phyloP scores from a whole-genome alignment of 1,284 basidiomycete species.

The Marasmius tenuissimus region DNA sequence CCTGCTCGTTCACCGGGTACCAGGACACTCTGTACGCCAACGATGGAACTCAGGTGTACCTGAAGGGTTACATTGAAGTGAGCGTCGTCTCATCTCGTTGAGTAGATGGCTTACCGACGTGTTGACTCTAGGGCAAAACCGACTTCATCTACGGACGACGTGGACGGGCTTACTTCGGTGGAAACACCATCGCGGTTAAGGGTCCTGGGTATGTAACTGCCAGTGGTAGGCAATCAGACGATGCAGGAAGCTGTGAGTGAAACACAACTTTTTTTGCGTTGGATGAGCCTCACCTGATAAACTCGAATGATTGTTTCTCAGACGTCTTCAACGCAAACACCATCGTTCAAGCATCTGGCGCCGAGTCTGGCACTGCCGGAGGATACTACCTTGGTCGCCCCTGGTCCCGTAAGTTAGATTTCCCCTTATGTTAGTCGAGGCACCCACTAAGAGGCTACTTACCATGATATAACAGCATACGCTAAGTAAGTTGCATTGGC shows the following conservation, averaged over 20 bases:
- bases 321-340: slow-evolving; percentile 50
- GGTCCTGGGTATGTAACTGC: slow-evolving; percentile 52
- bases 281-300: neutral
- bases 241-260: slow-evolving; percentile 45
- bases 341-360: slow-evolving; percentile 45
- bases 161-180: slow-evolving; percentile 45
- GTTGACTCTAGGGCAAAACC: slow-evolving; percentile 45
- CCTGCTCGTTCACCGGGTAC: slow-evolving; percentile 1
- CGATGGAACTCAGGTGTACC: slow-evolving; percentile 42
- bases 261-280: neutral
- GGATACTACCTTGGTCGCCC: slow-evolving; percentile 50
- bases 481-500: slow-evolving; percentile 30
- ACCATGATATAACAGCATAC: neutral
- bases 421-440: no score
- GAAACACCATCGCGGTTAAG: slow-evolving; percentile 42
- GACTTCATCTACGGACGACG: slow-evolving; percentile 55
- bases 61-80: slow-evolving; percentile 67
- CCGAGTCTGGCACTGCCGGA: slow-evolving; percentile 34
- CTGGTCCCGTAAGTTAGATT: slow-evolving; percentile 29
- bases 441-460: neutral
- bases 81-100: slow-evolving; percentile 2
- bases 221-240: slow-evolving; percentile 46
- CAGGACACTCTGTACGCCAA: slow-evolving; percentile 33
- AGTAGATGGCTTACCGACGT: neutral
- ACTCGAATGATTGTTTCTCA: slow-evolving; percentile 13